Percentiles rank a stretch among this genome's conserved stretches.
Conservation (phyloP, 139 green algal species). For the Volvox africanus region DNA sequence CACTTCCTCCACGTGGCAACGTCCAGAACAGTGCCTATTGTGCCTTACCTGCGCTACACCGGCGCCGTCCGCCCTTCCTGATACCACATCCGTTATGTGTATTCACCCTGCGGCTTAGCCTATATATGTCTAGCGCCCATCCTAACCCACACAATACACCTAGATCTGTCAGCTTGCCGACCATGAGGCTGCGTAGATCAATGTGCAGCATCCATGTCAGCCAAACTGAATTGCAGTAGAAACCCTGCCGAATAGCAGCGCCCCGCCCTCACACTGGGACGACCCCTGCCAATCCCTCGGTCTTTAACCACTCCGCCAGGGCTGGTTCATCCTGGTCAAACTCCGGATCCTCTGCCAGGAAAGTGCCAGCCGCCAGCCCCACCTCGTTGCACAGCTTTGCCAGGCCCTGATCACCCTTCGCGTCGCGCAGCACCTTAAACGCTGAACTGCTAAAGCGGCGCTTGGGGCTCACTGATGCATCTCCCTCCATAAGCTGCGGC, state of each 20-base stretch:
- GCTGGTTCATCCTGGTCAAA: slow-evolving; percentile 73
- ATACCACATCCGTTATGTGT: neutral
- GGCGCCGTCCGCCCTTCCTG: no score
- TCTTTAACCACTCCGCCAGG: slow-evolving; percentile 67
- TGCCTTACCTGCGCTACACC: no score
- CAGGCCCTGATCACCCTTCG: slow-evolving; percentile 59
- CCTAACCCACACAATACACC: neutral
- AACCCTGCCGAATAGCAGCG: no score
- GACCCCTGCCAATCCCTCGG: slow-evolving; percentile 59
- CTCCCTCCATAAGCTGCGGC: slow-evolving; percentile 47
- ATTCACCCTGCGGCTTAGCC: neutral
- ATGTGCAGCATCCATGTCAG: neutral
- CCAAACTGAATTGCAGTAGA: neutral
- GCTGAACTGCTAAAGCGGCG: slow-evolving; percentile 67
- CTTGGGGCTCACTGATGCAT: slow-evolving; percentile 73
- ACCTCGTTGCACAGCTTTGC: slow-evolving; percentile 41
- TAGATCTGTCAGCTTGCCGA: neutral
- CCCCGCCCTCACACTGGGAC: slow-evolving; percentile 53
- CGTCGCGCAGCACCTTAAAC: slow-evolving; percentile 60
- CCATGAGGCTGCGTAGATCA: neutral
- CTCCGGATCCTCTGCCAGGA: slow-evolving; percentile 77
- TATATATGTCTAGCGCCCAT: neutral
- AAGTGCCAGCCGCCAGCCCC: slow-evolving; percentile 52
- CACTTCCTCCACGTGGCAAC: no score
- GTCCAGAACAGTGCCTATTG: no score